Percentiles rank a stretch among this genome's conserved stretches.
These are phyloP conservation scores for Suillus sp. DNA, from an alignment of 768 basidiomycete species.

Conservation along the genomic window DNA sequence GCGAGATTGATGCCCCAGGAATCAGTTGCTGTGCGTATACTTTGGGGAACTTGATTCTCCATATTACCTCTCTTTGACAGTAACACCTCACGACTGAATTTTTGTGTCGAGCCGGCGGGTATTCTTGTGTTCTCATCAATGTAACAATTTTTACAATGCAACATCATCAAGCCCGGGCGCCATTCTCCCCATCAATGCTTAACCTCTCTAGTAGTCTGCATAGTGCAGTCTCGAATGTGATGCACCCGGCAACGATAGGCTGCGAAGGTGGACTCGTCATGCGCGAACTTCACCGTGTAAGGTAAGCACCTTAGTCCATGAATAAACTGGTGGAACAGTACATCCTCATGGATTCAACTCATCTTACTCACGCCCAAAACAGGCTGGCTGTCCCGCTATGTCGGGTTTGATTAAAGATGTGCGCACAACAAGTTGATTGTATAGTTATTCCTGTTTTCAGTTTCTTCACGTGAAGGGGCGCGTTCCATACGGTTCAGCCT, in stretches of 20 bases:
- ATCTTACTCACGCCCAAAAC: slow-evolving; percentile 2
- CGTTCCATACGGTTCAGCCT: slow-evolving; percentile 9
- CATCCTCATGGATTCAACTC: background rate
- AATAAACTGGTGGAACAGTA: background rate
- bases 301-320: background rate
- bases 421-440: background rate
- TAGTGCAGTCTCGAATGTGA: background rate
- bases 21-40: background rate
- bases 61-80: slow-evolving; percentile 13
- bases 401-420: background rate
- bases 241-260: background rate
- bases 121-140: slow-evolving; percentile 23
- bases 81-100: background rate
- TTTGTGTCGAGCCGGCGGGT: slow-evolving; percentile 2
- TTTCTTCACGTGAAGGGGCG: slow-evolving; percentile 15
- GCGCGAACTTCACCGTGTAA: background rate
- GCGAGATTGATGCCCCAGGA: background rate
- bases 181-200: background rate
- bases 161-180: background rate
- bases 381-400: slow-evolving; percentile 1
- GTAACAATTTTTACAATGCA: background rate
- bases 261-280: background rate
- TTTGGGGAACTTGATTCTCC: background rate
- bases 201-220: background rate
- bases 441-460: background rate